These are phyloP conservation scores for Amylocystis lapponica DNA, from an alignment of 768 basidiomycete genomes.

Conservation along the genomic window DNA sequence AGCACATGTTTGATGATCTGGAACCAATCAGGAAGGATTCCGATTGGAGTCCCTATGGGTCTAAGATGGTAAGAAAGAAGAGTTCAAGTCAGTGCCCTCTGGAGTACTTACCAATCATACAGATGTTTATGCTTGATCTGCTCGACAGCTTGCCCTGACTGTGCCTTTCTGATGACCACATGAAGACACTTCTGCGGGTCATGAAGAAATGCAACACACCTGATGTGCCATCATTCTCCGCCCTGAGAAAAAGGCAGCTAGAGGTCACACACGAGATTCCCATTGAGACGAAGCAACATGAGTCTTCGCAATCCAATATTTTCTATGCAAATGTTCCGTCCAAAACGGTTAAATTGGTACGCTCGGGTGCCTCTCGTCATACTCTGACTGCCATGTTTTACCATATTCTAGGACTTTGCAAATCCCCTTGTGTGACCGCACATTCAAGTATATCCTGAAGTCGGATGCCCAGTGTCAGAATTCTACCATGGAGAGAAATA, in stretches of 20 bases:
- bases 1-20: neutral
- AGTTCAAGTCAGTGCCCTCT: too few species aligned
- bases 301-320: neutral
- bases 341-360: conserved; percentile 1
- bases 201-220: neutral
- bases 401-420: neutral
- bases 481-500: neutral
- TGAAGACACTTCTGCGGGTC: neutral
- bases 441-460: conserved; percentile 1
- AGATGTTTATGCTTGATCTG: too few species aligned
- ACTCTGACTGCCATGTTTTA: too few species aligned
- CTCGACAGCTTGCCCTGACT: too few species aligned
- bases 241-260: neutral
- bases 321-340: conserved; percentile 2
- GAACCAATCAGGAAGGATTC: too few species aligned
- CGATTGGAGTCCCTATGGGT: neutral
- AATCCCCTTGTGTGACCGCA: neutral
- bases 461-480: neutral
- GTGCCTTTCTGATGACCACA: neutral
- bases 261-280: neutral
- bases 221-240: neutral
- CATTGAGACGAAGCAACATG: neutral
- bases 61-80: conserved; percentile 2
- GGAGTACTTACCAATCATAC: too few species aligned
- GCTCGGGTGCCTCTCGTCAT: neutral